These are phyloP conservation scores for Spiraea crenata DNA, from an alignment of 331 rosid species.

Conservation along the genomic window DNA sequence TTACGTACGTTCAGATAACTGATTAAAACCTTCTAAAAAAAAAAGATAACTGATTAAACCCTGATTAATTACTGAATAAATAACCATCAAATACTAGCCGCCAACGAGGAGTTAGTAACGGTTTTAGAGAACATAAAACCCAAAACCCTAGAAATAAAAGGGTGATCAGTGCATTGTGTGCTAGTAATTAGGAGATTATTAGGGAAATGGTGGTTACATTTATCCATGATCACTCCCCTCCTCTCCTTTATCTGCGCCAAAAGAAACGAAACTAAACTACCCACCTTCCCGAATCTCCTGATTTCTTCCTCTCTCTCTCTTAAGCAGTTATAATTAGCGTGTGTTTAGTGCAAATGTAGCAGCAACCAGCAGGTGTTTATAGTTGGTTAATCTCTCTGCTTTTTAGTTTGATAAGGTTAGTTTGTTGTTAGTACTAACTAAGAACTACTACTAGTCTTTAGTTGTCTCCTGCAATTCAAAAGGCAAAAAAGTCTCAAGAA, in stretches of 20 bases:
- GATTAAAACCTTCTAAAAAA: neutral
- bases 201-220: neutral
- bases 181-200: constrained; percentile 17
- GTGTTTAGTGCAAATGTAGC: neutral
- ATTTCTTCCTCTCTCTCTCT: constrained; percentile 11
- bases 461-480: constrained; percentile 24
- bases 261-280: constrained; percentile 16
- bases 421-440: neutral
- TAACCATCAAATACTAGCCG: neutral
- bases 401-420: neutral
- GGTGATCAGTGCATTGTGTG: neutral
- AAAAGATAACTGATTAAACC: neutral
- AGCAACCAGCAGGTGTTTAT: constrained; percentile 13
- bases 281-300: constrained; percentile 15
- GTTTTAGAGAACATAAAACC: neutral
- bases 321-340: too few relatives aligned
- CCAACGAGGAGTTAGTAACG: constrained; percentile 8
- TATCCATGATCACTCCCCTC: neutral
- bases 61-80: neutral
- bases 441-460: neutral
- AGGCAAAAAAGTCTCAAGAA: neutral
- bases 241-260: constrained; percentile 16
- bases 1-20: neutral
- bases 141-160: constrained; percentile 19
- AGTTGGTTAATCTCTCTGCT: neutral